Percentiles rank a stretch among this genome's conserved stretches.
Evolutionary conservation across 441 rosid species (phyloP).

Genomic region (Mallotus repandus): DNA sequence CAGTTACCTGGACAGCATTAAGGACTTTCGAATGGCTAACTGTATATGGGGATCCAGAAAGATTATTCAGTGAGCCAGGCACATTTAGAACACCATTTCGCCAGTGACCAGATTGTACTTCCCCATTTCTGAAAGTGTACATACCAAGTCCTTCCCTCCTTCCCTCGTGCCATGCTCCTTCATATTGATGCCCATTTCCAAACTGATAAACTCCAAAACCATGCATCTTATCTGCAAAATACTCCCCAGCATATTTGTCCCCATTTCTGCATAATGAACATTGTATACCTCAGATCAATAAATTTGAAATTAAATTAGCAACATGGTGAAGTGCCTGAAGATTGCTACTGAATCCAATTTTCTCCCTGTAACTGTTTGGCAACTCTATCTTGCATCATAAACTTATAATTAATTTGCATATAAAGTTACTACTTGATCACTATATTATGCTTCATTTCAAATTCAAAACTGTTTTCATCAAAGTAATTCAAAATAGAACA

Average conservation of each 20-base stretch:
- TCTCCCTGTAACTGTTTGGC: background rate
- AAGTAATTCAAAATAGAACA: background rate
- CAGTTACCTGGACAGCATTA: constrained; percentile 63
- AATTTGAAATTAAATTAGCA: constrained; percentile 12
- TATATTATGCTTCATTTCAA: background rate
- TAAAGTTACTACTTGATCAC: background rate
- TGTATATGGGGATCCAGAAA: constrained; percentile 46
- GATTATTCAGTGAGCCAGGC: constrained; percentile 44
- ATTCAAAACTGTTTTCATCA: background rate
- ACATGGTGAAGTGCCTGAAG: background rate
- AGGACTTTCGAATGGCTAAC: constrained; percentile 59
- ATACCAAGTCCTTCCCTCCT: constrained; percentile 75
- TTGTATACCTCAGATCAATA: constrained; percentile 10
- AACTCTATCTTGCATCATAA: background rate
- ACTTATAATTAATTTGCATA: background rate
- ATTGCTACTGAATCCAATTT: background rate
- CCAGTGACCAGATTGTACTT: constrained; percentile 77
- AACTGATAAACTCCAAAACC: constrained; percentile 59
- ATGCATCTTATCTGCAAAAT: constrained; percentile 71
- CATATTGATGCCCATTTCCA: constrained; percentile 59
- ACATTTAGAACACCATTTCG: constrained; percentile 57
- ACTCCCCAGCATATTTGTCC: constrained; percentile 77
- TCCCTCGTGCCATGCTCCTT: constrained; percentile 88
- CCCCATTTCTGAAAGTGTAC: constrained; percentile 80
- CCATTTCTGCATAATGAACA: constrained; percentile 52